Evolutionary conservation across 805 yeast genomes (phyloP).

Genomic region (Pichia ethanolica): DNA sequence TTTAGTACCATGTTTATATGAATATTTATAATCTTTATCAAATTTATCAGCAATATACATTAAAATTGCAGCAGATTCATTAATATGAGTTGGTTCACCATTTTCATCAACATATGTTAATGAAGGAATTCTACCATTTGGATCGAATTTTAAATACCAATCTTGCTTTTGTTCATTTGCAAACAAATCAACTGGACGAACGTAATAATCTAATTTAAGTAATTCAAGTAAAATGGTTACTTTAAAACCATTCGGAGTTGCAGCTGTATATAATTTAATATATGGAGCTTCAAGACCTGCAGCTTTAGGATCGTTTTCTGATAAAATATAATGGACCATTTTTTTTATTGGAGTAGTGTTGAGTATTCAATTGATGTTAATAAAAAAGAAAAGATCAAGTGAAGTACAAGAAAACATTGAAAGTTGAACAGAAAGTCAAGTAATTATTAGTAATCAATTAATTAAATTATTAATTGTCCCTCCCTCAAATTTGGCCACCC

Average conservation of each 20-base stretch:
- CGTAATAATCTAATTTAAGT: slow-evolving; percentile 36
- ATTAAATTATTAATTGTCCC: too few species aligned
- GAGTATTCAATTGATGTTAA: not conserved
- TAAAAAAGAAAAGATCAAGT: too few species aligned
- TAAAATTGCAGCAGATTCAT: slow-evolving; percentile 58
- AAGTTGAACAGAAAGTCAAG: not conserved
- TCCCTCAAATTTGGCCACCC: too few species aligned
- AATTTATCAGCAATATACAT: slow-evolving; percentile 52
- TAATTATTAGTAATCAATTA: too few species aligned
- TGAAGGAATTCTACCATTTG: slow-evolving; percentile 59
- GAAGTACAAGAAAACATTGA: too few species aligned
- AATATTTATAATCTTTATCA: slow-evolving; percentile 44
- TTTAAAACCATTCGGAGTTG: slow-evolving; percentile 42
- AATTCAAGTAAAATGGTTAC: slow-evolving; percentile 34
- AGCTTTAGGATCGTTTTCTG: slow-evolving; percentile 29
- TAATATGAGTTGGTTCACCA: slow-evolving; percentile 38
- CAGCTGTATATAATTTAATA: slow-evolving; percentile 33
- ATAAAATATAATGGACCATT: slow-evolving; percentile 28
- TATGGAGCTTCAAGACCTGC: slow-evolving; percentile 32
- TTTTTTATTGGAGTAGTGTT: not conserved
- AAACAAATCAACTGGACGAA: slow-evolving; percentile 33
- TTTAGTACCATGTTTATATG: slow-evolving; percentile 31
- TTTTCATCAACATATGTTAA: slow-evolving; percentile 33
- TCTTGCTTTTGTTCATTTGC: slow-evolving; percentile 44
- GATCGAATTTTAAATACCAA: slow-evolving; percentile 50